Percentiles rank a stretch among this genome's conserved stretches.
Conservation (phyloP, 179 eudicot species). For the Beta corolliflora region DNA sequence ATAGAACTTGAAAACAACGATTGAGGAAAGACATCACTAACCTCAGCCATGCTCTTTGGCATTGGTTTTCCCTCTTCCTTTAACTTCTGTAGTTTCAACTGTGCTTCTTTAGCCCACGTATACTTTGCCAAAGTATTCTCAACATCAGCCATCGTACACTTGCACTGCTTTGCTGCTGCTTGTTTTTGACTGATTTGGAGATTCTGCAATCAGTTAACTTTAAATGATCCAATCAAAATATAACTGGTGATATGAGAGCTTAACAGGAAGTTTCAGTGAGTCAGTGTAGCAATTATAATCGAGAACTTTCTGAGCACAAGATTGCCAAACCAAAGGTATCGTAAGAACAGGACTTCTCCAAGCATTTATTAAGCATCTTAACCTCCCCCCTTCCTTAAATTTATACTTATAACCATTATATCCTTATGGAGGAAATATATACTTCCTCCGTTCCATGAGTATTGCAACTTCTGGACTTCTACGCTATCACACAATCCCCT, state of each 20-base stretch:
- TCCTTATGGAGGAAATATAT: not conserved
- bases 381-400: not conserved
- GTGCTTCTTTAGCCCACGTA: slow-evolving; percentile 88
- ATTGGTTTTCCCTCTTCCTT: slow-evolving; percentile 90
- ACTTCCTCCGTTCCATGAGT: not conserved
- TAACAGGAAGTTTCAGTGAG: not conserved
- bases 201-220: slow-evolving; percentile 42
- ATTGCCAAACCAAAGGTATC: not conserved
- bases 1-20: not conserved
- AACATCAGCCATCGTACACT: slow-evolving; percentile 73
- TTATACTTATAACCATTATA: not conserved
- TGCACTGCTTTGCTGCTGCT: slow-evolving; percentile 82
- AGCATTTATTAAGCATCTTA: not conserved
- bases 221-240: slow-evolving; percentile 21
- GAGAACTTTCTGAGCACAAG: not conserved
- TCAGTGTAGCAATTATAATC: not conserved
- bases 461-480: no score
- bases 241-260: not conserved
- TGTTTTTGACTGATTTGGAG: slow-evolving; percentile 72
- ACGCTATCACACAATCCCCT: no score
- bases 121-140: slow-evolving; percentile 79
- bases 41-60: slow-evolving; percentile 81
- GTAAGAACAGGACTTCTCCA: not conserved
- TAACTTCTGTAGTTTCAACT: slow-evolving; percentile 65
- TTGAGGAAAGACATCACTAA: slow-evolving; percentile 21